phyloP scores from a whole-genome alignment of 2,329 filamentous ascomycete genomes.

The Arthrobotrys sinensis region DNA sequence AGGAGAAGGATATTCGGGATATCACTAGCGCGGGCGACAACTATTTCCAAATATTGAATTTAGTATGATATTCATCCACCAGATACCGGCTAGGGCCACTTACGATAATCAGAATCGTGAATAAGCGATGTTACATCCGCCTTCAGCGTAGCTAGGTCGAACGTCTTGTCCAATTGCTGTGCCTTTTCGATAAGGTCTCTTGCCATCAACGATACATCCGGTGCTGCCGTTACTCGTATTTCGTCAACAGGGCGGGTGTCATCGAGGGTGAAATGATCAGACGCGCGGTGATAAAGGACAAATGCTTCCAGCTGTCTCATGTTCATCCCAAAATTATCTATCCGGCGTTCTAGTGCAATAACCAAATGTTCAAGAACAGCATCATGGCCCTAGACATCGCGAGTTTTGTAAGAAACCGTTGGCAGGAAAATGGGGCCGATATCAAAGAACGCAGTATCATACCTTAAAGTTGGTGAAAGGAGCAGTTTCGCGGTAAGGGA shows the following conservation, averaged over 20 bases:
- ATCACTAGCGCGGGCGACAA: constrained; percentile 48
- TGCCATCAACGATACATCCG: constrained; percentile 55
- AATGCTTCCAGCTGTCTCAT: constrained; percentile 52
- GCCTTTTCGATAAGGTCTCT: constrained; percentile 47
- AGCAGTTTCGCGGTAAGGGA: constrained; percentile 44
- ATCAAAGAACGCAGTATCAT: background rate
- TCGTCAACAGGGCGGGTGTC: constrained; percentile 48
- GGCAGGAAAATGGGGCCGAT: background rate
- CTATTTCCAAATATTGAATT: constrained; percentile 1
- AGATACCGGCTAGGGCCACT: background rate
- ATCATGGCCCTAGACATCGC: constrained; percentile 35
- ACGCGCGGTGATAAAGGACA: constrained; percentile 30
- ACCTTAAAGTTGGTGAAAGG: constrained; percentile 55
- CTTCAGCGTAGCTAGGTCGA: constrained; percentile 39
- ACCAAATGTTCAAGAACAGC: constrained; percentile 44
- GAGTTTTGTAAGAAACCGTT: constrained; percentile 7
- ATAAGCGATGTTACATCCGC: constrained; percentile 41
- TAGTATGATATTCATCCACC: background rate
- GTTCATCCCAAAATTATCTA: constrained; percentile 52
- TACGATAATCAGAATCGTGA: constrained; percentile 55
- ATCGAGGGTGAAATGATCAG: constrained; percentile 57
- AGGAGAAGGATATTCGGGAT: constrained; percentile 58
- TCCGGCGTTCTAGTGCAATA: constrained; percentile 45
- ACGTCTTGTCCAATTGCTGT: constrained; percentile 37
- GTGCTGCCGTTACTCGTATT: constrained; percentile 50